These are phyloP conservation scores for Phycomyces nitens DNA, from an alignment of 192 early-diverging fungal genomes.

Conservation along the genomic window DNA sequence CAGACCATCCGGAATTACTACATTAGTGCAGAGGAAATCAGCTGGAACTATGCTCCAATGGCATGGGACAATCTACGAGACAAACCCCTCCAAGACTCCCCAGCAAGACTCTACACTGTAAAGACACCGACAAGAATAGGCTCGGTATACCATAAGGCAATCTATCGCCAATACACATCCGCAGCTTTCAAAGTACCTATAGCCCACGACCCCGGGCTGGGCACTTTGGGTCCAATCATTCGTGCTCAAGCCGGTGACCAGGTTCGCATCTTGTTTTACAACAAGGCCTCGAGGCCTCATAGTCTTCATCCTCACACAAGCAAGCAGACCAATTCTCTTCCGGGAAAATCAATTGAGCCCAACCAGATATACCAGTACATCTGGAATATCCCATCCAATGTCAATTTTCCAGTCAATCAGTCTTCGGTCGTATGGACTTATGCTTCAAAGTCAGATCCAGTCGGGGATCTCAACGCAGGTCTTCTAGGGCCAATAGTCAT, in stretches of 20 bases:
- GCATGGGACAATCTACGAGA: slow-evolving; percentile 36
- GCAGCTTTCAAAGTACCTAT: slow-evolving; percentile 23
- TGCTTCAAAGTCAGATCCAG: slow-evolving; percentile 25
- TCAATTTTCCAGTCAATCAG: slow-evolving; percentile 22
- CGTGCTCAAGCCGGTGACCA: slow-evolving; percentile 38
- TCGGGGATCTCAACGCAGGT: slow-evolving; percentile 34
- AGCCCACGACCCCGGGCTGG: slow-evolving; percentile 30
- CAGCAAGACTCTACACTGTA: slow-evolving; percentile 28
- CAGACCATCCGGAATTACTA: slow-evolving; percentile 30
- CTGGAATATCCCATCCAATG: slow-evolving; percentile 29
- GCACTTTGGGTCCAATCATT: slow-evolving; percentile 38
- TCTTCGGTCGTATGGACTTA: slow-evolving; percentile 37
- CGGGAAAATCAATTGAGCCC: slow-evolving; percentile 16
- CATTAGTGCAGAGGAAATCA: slow-evolving; percentile 40
- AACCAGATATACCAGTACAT: slow-evolving; percentile 30
- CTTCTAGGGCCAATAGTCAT: slow-evolving; percentile 36
- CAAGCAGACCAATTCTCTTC: not conserved
- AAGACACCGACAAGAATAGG: slow-evolving; percentile 31
- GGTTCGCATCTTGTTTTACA: slow-evolving; percentile 30
- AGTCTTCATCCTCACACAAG: slow-evolving; percentile 35
- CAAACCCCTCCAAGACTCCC: slow-evolving; percentile 21
- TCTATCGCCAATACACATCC: slow-evolving; percentile 39
- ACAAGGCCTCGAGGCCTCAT: slow-evolving; percentile 24
- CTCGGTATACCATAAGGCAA: slow-evolving; percentile 32
- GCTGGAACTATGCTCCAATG: slow-evolving; percentile 43